A percentile compares a stretch with the other conserved stretches of the same genome.
Evolutionary conservation across 805 yeast genomes (phyloP).

Genomic region (Starmerella bacillaris): DNA sequence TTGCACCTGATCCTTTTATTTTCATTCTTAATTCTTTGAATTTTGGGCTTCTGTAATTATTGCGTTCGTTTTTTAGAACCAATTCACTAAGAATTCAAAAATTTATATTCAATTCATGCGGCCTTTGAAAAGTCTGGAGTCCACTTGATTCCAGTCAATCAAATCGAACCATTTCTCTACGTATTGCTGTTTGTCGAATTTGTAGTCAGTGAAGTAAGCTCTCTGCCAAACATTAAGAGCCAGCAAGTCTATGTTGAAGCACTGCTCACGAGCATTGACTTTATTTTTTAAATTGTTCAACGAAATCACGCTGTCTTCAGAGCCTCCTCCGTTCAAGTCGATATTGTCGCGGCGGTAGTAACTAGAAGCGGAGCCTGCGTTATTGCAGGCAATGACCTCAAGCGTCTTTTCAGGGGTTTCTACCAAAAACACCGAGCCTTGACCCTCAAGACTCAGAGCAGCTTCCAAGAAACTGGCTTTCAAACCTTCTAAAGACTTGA

Average conservation of each 20-base stretch:
- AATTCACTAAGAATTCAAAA: too few relatives aligned
- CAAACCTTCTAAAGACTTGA: constrained; percentile 65
- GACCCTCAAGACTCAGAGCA: constrained; percentile 60
- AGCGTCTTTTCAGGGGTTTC: constrained; percentile 36
- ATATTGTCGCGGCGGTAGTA: constrained; percentile 40
- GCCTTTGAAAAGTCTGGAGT: constrained; percentile 14
- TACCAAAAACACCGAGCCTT: constrained; percentile 80
- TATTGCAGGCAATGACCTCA: constrained; percentile 65
- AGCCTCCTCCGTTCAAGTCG: constrained; percentile 62
- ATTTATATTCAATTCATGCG: too few relatives aligned
- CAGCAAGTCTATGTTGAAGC: constrained; percentile 42
- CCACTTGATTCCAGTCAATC: constrained; percentile 53
- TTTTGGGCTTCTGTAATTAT: too few relatives aligned
- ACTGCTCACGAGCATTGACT: constrained; percentile 19
- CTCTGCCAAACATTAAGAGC: constrained; percentile 76
- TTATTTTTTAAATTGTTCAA: constrained; percentile 29
- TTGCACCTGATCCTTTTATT: too few relatives aligned
- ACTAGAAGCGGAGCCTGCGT: constrained; percentile 69
- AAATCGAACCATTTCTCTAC: constrained; percentile 58
- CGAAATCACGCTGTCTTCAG: constrained; percentile 33
- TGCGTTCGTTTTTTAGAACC: too few relatives aligned
- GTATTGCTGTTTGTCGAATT: constrained; percentile 59
- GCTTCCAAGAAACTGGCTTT: constrained; percentile 50
- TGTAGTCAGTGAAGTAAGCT: constrained; percentile 74
- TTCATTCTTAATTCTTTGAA: too few relatives aligned